Evolutionary conservation across 164 flowering plant species (phyloP).

Genomic region (Warburgia ugandensis): DNA sequence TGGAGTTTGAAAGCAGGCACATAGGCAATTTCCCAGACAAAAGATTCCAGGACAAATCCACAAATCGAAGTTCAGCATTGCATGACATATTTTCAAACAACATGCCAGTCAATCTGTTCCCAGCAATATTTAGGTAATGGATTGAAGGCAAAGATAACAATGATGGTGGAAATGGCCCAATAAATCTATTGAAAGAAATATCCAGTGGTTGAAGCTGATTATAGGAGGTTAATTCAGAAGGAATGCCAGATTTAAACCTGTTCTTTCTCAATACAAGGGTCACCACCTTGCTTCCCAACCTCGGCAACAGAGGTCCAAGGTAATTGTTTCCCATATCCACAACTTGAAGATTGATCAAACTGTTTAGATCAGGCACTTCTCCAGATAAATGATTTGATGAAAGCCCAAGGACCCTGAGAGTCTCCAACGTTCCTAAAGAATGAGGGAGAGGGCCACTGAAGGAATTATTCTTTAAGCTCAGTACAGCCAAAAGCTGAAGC

Average conservation of each 20-base stretch:
- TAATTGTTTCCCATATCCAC: conserved; percentile 68
- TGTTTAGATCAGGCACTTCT: conserved; percentile 70
- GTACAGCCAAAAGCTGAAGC: conserved; percentile 49
- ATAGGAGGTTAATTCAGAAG: conserved; percentile 49
- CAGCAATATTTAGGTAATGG: conserved; percentile 49
- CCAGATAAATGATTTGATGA: conserved; percentile 66
- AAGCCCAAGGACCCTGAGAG: conserved; percentile 63
- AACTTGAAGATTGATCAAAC: conserved; percentile 79
- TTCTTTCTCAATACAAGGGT: conserved; percentile 59
- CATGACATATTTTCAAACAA: conserved; percentile 59
- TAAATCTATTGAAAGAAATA: conserved; percentile 66
- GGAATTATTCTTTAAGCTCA: conserved; percentile 71
- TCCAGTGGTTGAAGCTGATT: conserved; percentile 67
- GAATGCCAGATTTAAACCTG: conserved; percentile 63
- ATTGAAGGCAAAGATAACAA: conserved; percentile 71
- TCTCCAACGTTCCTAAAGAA: conserved; percentile 44
- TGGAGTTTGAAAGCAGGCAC: conserved; percentile 45
- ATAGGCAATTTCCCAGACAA: conserved; percentile 70
- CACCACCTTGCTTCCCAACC: conserved; percentile 48
- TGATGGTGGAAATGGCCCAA: conserved; percentile 65
- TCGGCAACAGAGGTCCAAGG: conserved; percentile 75
- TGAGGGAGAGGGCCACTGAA: conserved; percentile 57
- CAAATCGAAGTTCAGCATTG: conserved; percentile 43
- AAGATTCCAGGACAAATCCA: conserved; percentile 77
- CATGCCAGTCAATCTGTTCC: conserved; percentile 75